Base-by-base conservation (phyloP, 805 yeast genomes). In the Candida sakaeoensis region DNA sequence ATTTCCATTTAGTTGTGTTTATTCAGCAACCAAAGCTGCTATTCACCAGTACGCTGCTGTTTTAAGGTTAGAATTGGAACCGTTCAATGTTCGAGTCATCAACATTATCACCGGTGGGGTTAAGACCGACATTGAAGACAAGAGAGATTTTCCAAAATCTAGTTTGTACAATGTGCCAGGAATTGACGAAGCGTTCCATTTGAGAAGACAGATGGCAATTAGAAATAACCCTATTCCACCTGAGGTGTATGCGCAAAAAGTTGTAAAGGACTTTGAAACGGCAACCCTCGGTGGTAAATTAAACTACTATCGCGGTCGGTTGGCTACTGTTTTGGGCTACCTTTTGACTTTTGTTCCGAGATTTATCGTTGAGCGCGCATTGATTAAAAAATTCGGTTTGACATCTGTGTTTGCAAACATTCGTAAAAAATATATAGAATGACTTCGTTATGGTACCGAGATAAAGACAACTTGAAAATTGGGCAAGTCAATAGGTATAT, bases 21-120 rank as follows among this genome's bases (percentile, higher is more conserved):
- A 85, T 53, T 72, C 80, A 23, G 71, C 90, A 1, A 57, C 83
- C 1, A 85, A 85, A 52, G 87, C 90, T 5, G 90, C 91, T 0
- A 77, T 85, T 42, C 87, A 83, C 48, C 81, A 76, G 48, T 85
- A 79, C 52, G 84, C 87, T 0, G 72, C 76, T 29, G 72, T 72
- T 2, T 61, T 85, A 41, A 74, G 81, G 38, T 53, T 80, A 18
- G 95, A 85, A 58, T 56, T 85, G 72, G 75, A 76, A 54, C 84
- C 87, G 3, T 80, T 83, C 50, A 84, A 74, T 12, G 91, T 85
- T 4, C 68, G 77, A 36, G 91, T 85, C 0, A 66, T 82, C 44
- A 81, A 82, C 50, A 69, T 81, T 9, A 60, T 83, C 29, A 85
- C 93, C 7, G 95, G 95, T 22, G 91, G 85, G 26, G 93, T 85